phyloP scores from a whole-genome alignment of 148 eudicot genomes.

The Vaccinium myrtillus region DNA sequence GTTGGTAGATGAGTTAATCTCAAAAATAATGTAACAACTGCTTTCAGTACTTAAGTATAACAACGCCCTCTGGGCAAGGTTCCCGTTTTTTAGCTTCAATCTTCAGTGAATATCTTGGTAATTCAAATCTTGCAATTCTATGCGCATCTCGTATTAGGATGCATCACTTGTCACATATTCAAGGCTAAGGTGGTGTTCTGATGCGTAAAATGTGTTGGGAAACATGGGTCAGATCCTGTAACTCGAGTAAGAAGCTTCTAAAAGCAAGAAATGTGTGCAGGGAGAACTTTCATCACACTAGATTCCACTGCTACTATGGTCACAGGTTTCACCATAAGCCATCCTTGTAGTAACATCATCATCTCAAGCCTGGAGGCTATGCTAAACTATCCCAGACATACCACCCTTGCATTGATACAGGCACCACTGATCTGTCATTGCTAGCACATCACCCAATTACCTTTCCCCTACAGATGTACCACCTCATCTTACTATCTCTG shows the following conservation, averaged over 20 bases:
- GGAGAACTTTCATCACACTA: slow-evolving; percentile 9
- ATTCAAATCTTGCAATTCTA: background rate
- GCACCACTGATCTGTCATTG: background rate
- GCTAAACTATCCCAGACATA: background rate
- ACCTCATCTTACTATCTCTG: background rate
- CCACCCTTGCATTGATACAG: background rate
- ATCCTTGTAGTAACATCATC: background rate
- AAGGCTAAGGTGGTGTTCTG: slow-evolving; percentile 2
- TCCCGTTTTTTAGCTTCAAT: background rate
- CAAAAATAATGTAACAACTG: background rate
- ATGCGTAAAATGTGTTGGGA: background rate
- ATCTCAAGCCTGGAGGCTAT: background rate
- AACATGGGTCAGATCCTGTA: background rate
- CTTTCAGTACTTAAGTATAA: background rate
- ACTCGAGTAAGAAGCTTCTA: background rate
- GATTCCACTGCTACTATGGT: background rate
- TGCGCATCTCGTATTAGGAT: background rate
- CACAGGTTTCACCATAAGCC: background rate
- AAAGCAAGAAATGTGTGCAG: background rate
- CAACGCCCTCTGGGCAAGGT: background rate
- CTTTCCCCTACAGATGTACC: background rate
- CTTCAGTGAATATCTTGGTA: background rate
- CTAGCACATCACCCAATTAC: background rate
- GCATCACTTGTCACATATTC: background rate
- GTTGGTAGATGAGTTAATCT: background rate